A percentile compares a stretch with the other conserved stretches of the same genome.
Evolutionary conservation across 805 yeast genomes (phyloP).

Genomic region (Lipomyces spencermartinsiae): DNA sequence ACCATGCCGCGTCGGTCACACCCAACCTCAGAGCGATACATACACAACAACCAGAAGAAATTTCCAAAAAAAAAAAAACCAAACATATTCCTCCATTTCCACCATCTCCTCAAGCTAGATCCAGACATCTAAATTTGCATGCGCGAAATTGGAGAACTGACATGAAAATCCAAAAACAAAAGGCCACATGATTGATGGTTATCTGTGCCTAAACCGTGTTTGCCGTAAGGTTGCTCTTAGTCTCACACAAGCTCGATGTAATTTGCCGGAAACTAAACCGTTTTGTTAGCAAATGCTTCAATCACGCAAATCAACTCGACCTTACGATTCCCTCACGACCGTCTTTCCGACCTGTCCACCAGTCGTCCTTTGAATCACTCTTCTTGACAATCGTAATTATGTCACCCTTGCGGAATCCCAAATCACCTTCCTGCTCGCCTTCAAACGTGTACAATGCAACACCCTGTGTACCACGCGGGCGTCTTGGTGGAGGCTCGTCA

Average conservation of each 20-base stretch:
- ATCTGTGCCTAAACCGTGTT: neutral
- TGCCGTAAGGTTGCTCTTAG: neutral
- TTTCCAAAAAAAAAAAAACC: too few species aligned
- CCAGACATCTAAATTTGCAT: too few species aligned
- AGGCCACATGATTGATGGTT: too few species aligned
- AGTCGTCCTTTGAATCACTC: conserved; percentile 88
- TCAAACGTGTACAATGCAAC: conserved; percentile 86
- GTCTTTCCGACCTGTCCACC: conserved; percentile 97
- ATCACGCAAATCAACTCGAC: neutral
- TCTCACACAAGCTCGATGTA: conserved; percentile 78
- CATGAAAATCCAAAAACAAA: too few species aligned
- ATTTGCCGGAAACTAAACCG: conserved; percentile 80
- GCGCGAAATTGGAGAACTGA: too few species aligned
- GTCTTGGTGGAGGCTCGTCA: conserved; percentile 1
- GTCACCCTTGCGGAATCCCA: conserved; percentile 93
- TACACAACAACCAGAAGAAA: too few species aligned
- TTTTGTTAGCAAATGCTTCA: neutral
- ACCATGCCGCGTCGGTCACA: too few species aligned
- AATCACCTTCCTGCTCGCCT: conserved; percentile 93
- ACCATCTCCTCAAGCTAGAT: too few species aligned
- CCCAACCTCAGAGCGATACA: too few species aligned
- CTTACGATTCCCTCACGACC: conserved; percentile 75
- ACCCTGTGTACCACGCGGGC: conserved; percentile 67
- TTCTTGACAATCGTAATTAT: conserved; percentile 84
- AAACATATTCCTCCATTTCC: too few species aligned